Conservation (phyloP, 805 yeast species). For the Yamadazyma scolyti region DNA sequence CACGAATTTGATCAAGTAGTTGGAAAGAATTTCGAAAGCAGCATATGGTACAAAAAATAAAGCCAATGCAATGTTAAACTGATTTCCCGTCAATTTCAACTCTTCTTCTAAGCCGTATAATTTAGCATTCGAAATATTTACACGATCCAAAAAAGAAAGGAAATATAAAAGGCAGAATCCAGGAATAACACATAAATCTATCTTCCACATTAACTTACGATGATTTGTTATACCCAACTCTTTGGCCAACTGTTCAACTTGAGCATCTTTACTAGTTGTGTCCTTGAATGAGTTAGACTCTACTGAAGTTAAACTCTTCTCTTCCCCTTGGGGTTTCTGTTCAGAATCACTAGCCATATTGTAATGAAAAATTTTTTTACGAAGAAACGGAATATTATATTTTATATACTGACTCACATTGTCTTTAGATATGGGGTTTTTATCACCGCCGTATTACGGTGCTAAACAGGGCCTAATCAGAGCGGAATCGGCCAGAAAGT, state of each 20-base stretch:
- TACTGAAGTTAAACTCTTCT: too few relatives aligned
- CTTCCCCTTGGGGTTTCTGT: too few relatives aligned
- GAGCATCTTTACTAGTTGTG: conserved; percentile 6
- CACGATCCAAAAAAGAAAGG: conserved; percentile 76
- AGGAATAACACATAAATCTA: conserved; percentile 68
- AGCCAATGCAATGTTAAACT: conserved; percentile 62
- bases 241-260: conserved; percentile 7
- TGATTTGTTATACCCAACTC: conserved; percentile 50
- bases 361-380: too few relatives aligned
- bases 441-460: too few relatives aligned
- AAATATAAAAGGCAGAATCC: conserved; percentile 74
- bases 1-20: conserved; percentile 54
- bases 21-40: conserved; percentile 60
- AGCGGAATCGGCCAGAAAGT: too few relatives aligned
- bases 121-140: conserved; percentile 78
- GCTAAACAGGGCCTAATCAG: too few relatives aligned
- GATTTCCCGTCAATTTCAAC: conserved; percentile 51
- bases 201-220: conserved; percentile 54
- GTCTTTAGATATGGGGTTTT: too few relatives aligned
- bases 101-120: conserved; percentile 63
- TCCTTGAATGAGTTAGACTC: too few relatives aligned
- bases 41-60: conserved; percentile 72
- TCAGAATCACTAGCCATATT: too few relatives aligned
- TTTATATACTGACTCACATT: too few relatives aligned
- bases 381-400: too few relatives aligned